Evolutionary conservation across 1,284 basidiomycete species (phyloP), one percentile per base, ranked within the genome.

Genomic region (Fomes fomentarius): DNA sequence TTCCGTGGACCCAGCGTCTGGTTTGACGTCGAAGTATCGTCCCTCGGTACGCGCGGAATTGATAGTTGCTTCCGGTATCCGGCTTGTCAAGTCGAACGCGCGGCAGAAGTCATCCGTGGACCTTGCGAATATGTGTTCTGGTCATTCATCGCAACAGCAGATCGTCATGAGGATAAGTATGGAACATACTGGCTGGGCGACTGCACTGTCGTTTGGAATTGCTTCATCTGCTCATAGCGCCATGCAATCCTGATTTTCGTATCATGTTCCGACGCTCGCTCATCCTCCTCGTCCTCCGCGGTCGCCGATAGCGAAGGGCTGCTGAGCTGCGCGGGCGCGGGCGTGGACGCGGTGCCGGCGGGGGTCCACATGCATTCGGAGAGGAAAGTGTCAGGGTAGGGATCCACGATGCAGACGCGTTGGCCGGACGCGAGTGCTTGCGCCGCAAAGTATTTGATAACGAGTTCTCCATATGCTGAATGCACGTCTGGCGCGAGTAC

Each of bases 141-240:
- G 56, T 63, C 58, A 63, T 49, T 62, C 54, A 47, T 58, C 38
- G 48, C 40, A 54, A n/a, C 50, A 52, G 54, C 52, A 12, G 31
- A 52, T 31, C 45, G 11, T 24, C 25, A 17, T 17, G 7, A 22
- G 39, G 35, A 34, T 21, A 15, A 47, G 63, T 70, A 67, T 12
- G 80, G 79, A 68, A 81, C 83, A 69, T 80, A 83, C 79, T 70
- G 67, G 53, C 64, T 67, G 12, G 73, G 70, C 50, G 74, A 69
- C 19, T 74, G 64, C 63, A 96, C 86, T 1, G 92, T 94, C 1
- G 94, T 97, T 73, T 91, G 86, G 71, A 96, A 96, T 71, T 82
- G 88, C 73, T 89, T 92, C 91, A 97, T 91, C 57, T 85, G 80
- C 65, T 93, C 91, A 71, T 99, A 99, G 66, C 96, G 81, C 93